Percentiles rank a stretch among this genome's conserved stretches.
Conservation (phyloP, 305 asterid genomes). For the Solanum chacoense region DNA sequence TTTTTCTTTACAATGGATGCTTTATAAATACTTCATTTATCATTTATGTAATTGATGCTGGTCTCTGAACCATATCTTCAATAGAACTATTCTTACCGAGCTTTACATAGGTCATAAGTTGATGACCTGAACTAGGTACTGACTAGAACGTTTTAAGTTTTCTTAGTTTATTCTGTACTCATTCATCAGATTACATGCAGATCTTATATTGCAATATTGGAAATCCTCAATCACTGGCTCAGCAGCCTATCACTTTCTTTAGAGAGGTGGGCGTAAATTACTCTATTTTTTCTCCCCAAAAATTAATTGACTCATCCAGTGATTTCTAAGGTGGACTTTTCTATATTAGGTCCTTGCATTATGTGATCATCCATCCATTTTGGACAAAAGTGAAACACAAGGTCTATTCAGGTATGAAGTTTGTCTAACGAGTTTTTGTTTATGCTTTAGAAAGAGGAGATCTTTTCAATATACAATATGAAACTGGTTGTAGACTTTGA, state of each 20-base stretch:
- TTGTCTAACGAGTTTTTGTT: not conserved
- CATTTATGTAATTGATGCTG: not conserved
- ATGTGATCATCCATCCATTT: slow-evolving; percentile 81
- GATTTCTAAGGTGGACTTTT: not conserved
- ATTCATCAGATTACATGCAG: slow-evolving; percentile 12
- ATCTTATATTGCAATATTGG: slow-evolving; percentile 79
- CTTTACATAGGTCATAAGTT: not conserved
- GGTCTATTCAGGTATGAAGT: slow-evolving; percentile 68
- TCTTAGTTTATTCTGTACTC: not conserved
- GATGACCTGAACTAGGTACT: not conserved
- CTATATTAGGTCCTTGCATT: slow-evolving; percentile 75
- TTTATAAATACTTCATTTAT: not conserved
- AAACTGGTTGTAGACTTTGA: not conserved
- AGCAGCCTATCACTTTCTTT: slow-evolving; percentile 92
- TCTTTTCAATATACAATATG: not conserved
- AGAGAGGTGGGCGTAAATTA: slow-evolving; percentile 59
- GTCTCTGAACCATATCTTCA: not conserved
- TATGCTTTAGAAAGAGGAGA: not conserved
- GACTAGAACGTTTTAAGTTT: not conserved
- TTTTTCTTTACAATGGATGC: not conserved
- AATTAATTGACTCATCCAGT: not conserved
- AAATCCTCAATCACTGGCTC: slow-evolving; percentile 92
- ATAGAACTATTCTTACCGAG: not conserved
- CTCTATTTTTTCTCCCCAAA: not conserved
- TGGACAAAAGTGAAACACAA: slow-evolving; percentile 85